Conservation (phyloP, 805 yeast species). For the Schwanniomyces vanrijiae region DNA sequence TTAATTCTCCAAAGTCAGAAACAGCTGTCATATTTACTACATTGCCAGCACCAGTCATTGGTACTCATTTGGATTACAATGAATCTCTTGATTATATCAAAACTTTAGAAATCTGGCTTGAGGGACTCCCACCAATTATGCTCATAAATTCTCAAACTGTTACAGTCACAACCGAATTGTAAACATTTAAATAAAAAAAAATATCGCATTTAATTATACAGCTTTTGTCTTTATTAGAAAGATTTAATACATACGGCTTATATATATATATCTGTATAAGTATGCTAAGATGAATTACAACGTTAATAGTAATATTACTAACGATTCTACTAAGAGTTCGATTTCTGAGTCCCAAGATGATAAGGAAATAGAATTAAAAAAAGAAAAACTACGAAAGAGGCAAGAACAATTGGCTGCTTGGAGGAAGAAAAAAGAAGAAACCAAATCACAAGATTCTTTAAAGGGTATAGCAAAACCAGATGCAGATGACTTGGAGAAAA, state of each 20-base stretch:
- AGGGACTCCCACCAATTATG: slow-evolving; percentile 78
- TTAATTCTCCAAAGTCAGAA: slow-evolving; percentile 47
- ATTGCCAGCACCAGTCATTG: slow-evolving; percentile 82
- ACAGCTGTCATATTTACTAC: slow-evolving; percentile 86
- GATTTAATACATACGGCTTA: not conserved
- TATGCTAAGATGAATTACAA: slow-evolving; percentile 1
- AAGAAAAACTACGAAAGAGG: slow-evolving; percentile 40
- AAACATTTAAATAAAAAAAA: slow-evolving; percentile 5
- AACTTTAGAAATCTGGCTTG: slow-evolving; percentile 77
- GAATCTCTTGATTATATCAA: slow-evolving; percentile 75
- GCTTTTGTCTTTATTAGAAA: not conserved
- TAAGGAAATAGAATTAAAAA: slow-evolving; percentile 17
- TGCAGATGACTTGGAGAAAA: slow-evolving; percentile 12
- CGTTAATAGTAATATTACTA: slow-evolving; percentile 12
- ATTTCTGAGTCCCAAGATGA: not conserved
- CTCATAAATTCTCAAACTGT: slow-evolving; percentile 88
- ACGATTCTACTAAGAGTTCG: slow-evolving; percentile 6
- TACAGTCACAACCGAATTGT: slow-evolving; percentile 93
- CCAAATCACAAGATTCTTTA: slow-evolving; percentile 12
- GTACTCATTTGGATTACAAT: slow-evolving; percentile 69
- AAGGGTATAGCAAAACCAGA: not conserved
- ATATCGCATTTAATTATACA: not conserved
- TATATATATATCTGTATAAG: slow-evolving; percentile 3
- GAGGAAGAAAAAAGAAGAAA: slow-evolving; percentile 51
- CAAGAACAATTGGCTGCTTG: slow-evolving; percentile 58